These are phyloP conservation scores for Pseudonitzschia delicatissima DNA, from an alignment of 108 stramenopile genomes.

Conservation along the genomic window DNA sequence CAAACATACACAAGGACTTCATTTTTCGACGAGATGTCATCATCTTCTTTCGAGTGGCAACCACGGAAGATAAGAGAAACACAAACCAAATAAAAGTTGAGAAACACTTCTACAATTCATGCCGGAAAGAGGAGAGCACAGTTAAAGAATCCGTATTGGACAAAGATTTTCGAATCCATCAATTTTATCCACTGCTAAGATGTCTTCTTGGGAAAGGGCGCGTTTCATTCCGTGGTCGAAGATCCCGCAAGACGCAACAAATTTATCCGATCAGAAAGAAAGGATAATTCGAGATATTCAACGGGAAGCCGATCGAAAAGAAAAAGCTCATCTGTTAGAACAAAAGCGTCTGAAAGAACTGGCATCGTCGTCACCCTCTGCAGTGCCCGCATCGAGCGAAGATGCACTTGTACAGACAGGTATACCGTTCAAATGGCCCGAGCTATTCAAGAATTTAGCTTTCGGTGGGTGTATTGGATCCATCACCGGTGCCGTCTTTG, in stretches of 20 bases:
- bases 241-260: constrained; percentile 33
- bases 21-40: too few species aligned
- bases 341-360: background rate
- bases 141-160: constrained; percentile 1
- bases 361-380: constrained; percentile 4
- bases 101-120: too few species aligned
- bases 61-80: too few species aligned
- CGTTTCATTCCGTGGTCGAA: constrained; percentile 77
- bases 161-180: too few species aligned
- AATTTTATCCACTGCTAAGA: too few species aligned
- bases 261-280: constrained; percentile 64
- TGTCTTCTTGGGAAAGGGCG: constrained; percentile 87
- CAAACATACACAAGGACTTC: too few species aligned
- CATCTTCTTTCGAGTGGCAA: too few species aligned
- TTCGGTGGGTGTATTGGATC: constrained; percentile 79
- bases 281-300: constrained; percentile 58
- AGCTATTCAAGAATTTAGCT: constrained; percentile 60
- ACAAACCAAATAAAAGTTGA: too few species aligned
- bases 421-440: constrained; percentile 52
- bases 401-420: constrained; percentile 14
- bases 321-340: constrained; percentile 26
- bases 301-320: constrained; percentile 55
- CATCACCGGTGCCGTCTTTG: constrained; percentile 83
- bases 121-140: too few species aligned
- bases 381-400: constrained; percentile 8